phyloP scores from a whole-genome alignment of 106 monocot genomes.

The Gastrodia elata region DNA sequence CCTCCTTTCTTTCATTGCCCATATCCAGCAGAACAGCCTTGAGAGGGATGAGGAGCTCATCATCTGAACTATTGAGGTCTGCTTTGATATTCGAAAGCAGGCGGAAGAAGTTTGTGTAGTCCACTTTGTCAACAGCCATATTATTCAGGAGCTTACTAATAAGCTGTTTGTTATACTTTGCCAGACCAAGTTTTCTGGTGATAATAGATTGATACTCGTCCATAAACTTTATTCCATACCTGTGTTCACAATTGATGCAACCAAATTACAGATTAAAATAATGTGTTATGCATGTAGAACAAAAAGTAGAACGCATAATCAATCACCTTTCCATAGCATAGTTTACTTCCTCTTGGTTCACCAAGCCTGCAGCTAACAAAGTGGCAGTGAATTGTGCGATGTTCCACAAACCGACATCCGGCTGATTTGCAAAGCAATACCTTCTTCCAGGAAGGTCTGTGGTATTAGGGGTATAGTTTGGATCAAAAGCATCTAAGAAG shows the following conservation, averaged over 20 bases:
- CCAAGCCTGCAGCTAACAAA: constrained; percentile 60
- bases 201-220: constrained; percentile 91
- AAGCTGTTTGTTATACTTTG: constrained; percentile 83
- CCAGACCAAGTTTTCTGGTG: constrained; percentile 78
- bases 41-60: constrained; percentile 65
- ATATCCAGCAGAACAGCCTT: constrained; percentile 80
- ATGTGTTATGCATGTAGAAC: background rate
- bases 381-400: constrained; percentile 73
- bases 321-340: constrained; percentile 86
- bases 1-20: constrained; percentile 72
- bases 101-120: constrained; percentile 96
- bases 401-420: constrained; percentile 96
- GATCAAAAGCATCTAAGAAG: constrained; percentile 98
- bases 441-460: constrained; percentile 93
- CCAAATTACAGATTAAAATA: background rate
- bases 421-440: constrained; percentile 97
- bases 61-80: constrained; percentile 39
- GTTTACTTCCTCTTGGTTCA: constrained; percentile 81
- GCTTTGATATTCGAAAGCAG: constrained; percentile 75
- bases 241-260: constrained; percentile 11
- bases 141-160: constrained; percentile 88
- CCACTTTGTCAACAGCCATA: constrained; percentile 96
- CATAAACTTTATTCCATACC: constrained; percentile 92
- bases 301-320: background rate
- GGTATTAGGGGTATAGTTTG: constrained; percentile 93